These are phyloP conservation scores for Solanum appendiculatum DNA, from an alignment of 257 asterid species.

Conservation along the genomic window DNA sequence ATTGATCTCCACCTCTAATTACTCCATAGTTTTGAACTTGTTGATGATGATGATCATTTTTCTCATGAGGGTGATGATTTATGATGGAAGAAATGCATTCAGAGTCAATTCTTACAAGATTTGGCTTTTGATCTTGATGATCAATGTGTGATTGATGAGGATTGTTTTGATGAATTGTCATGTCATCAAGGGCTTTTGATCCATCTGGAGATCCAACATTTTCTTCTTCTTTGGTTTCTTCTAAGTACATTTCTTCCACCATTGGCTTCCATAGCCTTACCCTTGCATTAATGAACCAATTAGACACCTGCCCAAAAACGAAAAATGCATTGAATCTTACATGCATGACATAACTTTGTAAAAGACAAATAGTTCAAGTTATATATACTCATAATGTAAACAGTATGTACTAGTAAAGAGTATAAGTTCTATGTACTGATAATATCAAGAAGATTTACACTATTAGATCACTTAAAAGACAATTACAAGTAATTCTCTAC, in stretches of 20 bases:
- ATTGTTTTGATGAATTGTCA: constrained; percentile 7
- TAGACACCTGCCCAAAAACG: constrained; percentile 51
- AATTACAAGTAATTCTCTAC: not conserved
- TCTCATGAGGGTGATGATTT: constrained; percentile 23
- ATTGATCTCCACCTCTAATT: constrained; percentile 9
- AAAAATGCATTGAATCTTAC: not conserved
- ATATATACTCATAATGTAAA: not conserved
- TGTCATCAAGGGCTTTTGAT: constrained; percentile 11
- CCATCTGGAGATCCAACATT: constrained; percentile 10
- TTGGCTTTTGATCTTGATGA: constrained; percentile 54
- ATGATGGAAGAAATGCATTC: constrained; percentile 74
- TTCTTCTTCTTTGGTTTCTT: constrained; percentile 60
- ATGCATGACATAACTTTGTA: constrained; percentile 2
- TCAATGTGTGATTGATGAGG: not conserved
- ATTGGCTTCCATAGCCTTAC: constrained; percentile 98
- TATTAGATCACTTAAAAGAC: not conserved
- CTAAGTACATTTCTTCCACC: constrained; percentile 95
- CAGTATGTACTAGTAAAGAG: not conserved
- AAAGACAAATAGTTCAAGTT: not conserved
- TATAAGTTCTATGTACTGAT: not conserved
- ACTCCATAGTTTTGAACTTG: constrained; percentile 9
- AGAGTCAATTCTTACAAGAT: constrained; percentile 54
- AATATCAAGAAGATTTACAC: not conserved
- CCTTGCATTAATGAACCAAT: constrained; percentile 93
- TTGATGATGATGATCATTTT: constrained; percentile 15